Evolutionary conservation across 805 yeast genomes (phyloP).

Genomic region (Danielia reshetovae): DNA sequence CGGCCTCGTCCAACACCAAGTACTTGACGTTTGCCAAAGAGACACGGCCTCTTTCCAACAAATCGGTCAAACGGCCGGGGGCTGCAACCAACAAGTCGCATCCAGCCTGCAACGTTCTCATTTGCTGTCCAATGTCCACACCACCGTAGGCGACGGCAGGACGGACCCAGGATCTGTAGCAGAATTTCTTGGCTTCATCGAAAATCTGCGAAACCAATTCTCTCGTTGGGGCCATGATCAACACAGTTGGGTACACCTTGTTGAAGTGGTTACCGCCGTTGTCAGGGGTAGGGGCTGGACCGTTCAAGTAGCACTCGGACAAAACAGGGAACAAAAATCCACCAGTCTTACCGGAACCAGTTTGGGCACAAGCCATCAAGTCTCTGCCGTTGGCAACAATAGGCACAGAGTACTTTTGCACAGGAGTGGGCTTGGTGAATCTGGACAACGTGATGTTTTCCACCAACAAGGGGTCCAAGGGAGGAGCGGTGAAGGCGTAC

Average conservation of each 20-base stretch:
- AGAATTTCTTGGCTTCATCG: slow-evolving; percentile 92
- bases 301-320: slow-evolving; percentile 82
- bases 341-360: slow-evolving; percentile 99
- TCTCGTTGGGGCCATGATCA: slow-evolving; percentile 98
- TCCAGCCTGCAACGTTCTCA: slow-evolving; percentile 85
- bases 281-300: slow-evolving; percentile 65
- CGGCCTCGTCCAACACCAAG: slow-evolving; percentile 97
- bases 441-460: slow-evolving; percentile 85
- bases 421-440: slow-evolving; percentile 95
- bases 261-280: slow-evolving; percentile 54
- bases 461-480: slow-evolving; percentile 79
- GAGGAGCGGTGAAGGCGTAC: slow-evolving; percentile 82
- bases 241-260: slow-evolving; percentile 91
- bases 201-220: slow-evolving; percentile 96
- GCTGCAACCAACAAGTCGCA: slow-evolving; percentile 97
- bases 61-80: slow-evolving; percentile 97
- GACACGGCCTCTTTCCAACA: slow-evolving; percentile 91
- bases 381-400: slow-evolving; percentile 86
- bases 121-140: slow-evolving; percentile 86
- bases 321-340: slow-evolving; percentile 98
- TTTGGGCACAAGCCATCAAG: slow-evolving; percentile 96
- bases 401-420: slow-evolving; percentile 90
- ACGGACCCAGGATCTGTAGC: slow-evolving; percentile 97
- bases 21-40: slow-evolving; percentile 87
- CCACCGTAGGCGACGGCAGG: slow-evolving; percentile 99